A percentile compares a stretch with the other conserved stretches of the same genome.
Evolutionary conservation across 2,329 filamentous ascomycete genomes (phyloP).

Genomic region (Nothomitra cinnamomea): DNA sequence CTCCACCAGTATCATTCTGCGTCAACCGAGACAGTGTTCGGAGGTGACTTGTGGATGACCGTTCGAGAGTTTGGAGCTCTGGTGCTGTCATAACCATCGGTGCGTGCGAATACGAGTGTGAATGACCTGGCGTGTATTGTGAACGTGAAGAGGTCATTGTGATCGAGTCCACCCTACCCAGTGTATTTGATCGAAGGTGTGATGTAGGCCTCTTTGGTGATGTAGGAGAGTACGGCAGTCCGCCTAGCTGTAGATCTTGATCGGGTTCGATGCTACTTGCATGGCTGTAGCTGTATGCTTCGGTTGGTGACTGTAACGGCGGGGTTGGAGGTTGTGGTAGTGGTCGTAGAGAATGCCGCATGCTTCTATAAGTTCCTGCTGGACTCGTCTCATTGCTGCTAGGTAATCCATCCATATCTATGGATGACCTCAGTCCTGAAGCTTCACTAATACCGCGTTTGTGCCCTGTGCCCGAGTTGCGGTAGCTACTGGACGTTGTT

Average conservation of each 20-base stretch:
- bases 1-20: constrained; percentile 55
- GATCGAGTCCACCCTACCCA: constrained; percentile 15
- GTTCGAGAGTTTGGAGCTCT: constrained; percentile 66
- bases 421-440: not conserved
- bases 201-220: not conserved
- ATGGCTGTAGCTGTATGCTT: not conserved
- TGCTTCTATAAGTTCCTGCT: constrained; percentile 52
- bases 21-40: constrained; percentile 74
- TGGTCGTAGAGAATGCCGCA: constrained; percentile 62
- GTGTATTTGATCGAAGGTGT: not conserved
- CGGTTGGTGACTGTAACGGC: not conserved
- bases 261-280: not conserved
- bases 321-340: constrained; percentile 43
- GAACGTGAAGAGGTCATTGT: constrained; percentile 16
- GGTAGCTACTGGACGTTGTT: constrained; percentile 45
- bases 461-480: constrained; percentile 33
- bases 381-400: constrained; percentile 27
- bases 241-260: not conserved
- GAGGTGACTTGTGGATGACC: constrained; percentile 79
- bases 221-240: not conserved
- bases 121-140: constrained; percentile 10
- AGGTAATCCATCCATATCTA: not conserved
- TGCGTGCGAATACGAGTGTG: constrained; percentile 14
- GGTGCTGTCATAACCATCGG: constrained; percentile 39
- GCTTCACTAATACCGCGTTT: constrained; percentile 61